Percentiles rank a stretch among this genome's conserved stretches.
These are phyloP conservation scores for Cymbidium sinense DNA, from an alignment of 106 monocot species.

Conservation along the genomic window DNA sequence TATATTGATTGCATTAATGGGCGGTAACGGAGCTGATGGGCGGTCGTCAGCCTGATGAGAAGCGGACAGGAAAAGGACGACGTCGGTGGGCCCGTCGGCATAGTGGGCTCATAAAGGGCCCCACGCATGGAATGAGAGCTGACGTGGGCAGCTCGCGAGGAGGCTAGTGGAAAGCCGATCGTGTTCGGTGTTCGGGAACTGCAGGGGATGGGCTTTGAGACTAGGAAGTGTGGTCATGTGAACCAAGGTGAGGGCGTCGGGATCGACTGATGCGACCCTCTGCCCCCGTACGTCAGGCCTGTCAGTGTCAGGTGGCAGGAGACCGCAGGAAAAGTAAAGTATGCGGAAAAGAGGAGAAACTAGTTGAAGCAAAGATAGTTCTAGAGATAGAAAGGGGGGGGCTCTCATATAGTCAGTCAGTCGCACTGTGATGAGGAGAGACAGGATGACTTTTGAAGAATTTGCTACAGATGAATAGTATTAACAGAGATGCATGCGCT, in stretches of 20 bases:
- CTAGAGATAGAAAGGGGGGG: too few species aligned
- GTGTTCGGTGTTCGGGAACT: background rate
- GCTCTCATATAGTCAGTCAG: too few species aligned
- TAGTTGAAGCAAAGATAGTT: too few species aligned
- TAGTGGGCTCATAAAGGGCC: background rate
- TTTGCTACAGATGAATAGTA: too few species aligned
- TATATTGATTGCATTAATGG: too few species aligned
- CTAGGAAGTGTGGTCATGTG: background rate
- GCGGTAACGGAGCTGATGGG: too few species aligned
- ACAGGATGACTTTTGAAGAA: too few species aligned
- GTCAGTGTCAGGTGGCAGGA: background rate
- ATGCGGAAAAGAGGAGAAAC: background rate
- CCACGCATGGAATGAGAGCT: background rate
- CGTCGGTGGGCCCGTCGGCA: too few species aligned
- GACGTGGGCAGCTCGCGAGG: background rate
- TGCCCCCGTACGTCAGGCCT: background rate
- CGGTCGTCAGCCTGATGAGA: too few species aligned
- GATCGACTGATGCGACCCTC: constrained; percentile 1
- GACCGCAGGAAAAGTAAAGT: background rate
- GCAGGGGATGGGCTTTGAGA: background rate
- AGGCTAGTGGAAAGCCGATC: background rate
- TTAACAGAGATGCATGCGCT: too few species aligned
- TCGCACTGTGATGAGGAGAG: too few species aligned
- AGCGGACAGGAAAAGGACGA: too few species aligned
- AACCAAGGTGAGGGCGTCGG: background rate